Evolutionary conservation across 2,329 filamentous ascomycete species (phyloP).

Genomic region (Tolypocladium nubicola): DNA sequence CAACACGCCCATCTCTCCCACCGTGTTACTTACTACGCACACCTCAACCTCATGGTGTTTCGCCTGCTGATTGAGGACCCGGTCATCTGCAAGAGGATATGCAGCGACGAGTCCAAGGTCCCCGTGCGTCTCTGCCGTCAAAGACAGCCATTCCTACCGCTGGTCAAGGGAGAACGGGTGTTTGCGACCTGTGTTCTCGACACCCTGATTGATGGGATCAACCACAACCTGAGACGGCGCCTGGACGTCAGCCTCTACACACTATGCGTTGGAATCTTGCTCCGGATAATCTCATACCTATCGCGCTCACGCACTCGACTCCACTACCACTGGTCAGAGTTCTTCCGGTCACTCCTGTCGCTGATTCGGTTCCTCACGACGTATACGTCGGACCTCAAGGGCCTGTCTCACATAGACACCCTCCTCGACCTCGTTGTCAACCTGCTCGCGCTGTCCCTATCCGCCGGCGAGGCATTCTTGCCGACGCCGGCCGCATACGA

Average conservation of each 20-base stretch:
- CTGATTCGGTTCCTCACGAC: constrained; percentile 85
- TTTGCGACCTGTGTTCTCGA: constrained; percentile 72
- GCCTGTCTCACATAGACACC: constrained; percentile 55
- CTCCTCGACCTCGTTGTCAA: constrained; percentile 73
- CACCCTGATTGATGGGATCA: constrained; percentile 80
- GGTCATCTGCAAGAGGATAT: constrained; percentile 70
- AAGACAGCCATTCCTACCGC: constrained; percentile 72
- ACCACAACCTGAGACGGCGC: constrained; percentile 80
- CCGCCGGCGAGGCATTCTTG: constrained; percentile 80
- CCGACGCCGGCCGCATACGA: constrained; percentile 83
- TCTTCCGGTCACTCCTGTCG: constrained; percentile 82
- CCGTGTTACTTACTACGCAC: constrained; percentile 71
- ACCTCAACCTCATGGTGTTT: constrained; percentile 75
- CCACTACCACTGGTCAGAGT: constrained; percentile 86
- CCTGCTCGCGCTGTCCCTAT: constrained; percentile 73
- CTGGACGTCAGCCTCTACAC: constrained; percentile 81
- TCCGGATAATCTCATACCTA: constrained; percentile 75
- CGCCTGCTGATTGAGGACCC: constrained; percentile 82
- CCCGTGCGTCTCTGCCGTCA: constrained; percentile 80
- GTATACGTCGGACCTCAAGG: constrained; percentile 69
- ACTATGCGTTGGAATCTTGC: constrained; percentile 68
- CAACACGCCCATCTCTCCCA: constrained; percentile 83
- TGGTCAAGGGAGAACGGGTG: constrained; percentile 61
- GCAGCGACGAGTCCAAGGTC: constrained; percentile 64
- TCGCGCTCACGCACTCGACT: constrained; percentile 74